Conservation (phyloP, 2,329 filamentous ascomycete species). For the Cladosporium velox region DNA sequence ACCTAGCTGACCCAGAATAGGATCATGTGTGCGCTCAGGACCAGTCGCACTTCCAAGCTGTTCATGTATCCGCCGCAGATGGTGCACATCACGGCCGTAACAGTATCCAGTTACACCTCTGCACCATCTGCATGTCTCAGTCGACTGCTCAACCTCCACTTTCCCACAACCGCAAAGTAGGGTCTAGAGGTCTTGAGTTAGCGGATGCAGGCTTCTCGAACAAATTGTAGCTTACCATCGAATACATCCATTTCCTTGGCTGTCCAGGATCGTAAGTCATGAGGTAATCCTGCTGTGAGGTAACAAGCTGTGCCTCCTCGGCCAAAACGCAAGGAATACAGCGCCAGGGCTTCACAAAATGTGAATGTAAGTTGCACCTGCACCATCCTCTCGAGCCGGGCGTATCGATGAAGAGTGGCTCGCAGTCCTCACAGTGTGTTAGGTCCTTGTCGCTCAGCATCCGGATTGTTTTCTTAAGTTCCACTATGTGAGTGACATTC, state of each 20-base stretch:
- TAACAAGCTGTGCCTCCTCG: neutral
- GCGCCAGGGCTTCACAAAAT: neutral
- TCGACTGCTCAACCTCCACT: neutral
- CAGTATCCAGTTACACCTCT: neutral
- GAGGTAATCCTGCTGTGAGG: too few species aligned
- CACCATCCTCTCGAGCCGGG: neutral
- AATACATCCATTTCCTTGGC: too few species aligned
- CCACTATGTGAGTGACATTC: neutral
- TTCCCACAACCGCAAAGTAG: neutral
- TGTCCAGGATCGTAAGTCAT: too few species aligned
- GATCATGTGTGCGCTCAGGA: neutral
- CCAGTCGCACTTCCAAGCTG: constrained; percentile 2
- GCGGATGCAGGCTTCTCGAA: too few species aligned
- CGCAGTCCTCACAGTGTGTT: neutral
- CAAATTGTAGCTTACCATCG: too few species aligned
- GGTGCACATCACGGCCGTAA: neutral
- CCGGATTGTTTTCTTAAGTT: neutral
- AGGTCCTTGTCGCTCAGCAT: neutral
- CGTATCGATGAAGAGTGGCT: neutral
- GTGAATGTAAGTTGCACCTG: neutral
- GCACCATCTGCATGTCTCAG: neutral
- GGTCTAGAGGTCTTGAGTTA: neutral
- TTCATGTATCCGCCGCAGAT: neutral
- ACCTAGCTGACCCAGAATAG: constrained; percentile 11
- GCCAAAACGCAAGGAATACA: constrained; percentile 10